phyloP scores from a whole-genome alignment of 192 early-diverging fungal genomes.

The Rhizophagus clarus region DNA sequence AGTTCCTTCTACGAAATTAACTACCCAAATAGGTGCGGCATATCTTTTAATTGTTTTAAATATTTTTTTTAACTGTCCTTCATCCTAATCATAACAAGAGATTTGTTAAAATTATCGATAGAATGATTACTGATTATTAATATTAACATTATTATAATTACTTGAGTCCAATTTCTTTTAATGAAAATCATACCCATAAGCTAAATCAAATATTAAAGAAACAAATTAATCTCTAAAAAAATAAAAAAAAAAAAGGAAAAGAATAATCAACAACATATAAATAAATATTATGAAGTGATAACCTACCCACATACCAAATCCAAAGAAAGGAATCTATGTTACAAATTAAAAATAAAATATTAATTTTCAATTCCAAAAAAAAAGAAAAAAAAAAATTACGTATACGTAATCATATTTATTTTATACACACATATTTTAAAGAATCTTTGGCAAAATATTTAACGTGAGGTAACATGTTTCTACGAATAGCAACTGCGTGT shows the following conservation, averaged over 20 bases:
- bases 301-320: constrained; percentile 62
- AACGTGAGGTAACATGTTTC: constrained; percentile 54
- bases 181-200: constrained; percentile 62
- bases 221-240: background rate
- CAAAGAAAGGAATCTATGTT: constrained; percentile 59
- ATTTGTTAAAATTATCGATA: background rate
- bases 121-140: background rate
- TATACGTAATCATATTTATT: background rate
- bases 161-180: constrained; percentile 54
- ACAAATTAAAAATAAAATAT: background rate
- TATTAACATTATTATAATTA: constrained; percentile 1
- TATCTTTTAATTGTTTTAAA: constrained; percentile 51
- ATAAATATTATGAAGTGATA: background rate
- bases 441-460: constrained; percentile 68
- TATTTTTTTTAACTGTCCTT: constrained; percentile 52
- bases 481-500: constrained; percentile 52
- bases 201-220: constrained; percentile 29
- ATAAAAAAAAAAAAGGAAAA: background rate
- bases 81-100: constrained; percentile 35
- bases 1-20: constrained; percentile 60
- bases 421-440: constrained; percentile 52
- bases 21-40: constrained; percentile 56
- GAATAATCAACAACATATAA: background rate
- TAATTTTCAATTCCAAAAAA: background rate
- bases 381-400: no score